Evolutionary conservation across 768 basidiomycete species (phyloP).

Genomic region (Dendrothele bispora): DNA sequence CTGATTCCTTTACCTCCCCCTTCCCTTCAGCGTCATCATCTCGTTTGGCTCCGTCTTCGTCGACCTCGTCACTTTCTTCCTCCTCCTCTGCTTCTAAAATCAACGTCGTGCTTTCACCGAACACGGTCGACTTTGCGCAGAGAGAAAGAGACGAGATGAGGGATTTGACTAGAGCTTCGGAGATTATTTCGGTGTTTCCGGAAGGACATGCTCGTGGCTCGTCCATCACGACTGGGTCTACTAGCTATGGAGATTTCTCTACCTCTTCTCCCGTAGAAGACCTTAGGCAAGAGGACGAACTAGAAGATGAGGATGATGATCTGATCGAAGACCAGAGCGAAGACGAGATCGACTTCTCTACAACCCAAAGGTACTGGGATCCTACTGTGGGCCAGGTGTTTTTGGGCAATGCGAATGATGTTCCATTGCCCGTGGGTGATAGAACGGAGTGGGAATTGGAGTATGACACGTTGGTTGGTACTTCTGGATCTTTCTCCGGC

Average conservation of each 20-base stretch:
- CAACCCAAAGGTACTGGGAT: conserved; percentile 48
- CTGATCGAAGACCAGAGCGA: too few species aligned
- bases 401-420: conserved; percentile 83
- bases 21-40: conserved; percentile 6
- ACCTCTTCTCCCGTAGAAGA: too few species aligned
- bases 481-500: not conserved
- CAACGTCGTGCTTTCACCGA: conserved; percentile 29
- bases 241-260: too few species aligned
- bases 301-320: too few species aligned
- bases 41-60: conserved; percentile 8
- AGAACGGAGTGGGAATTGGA: conserved; percentile 8
- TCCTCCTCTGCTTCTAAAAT: conserved; percentile 3
- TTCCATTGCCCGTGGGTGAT: conserved; percentile 51
- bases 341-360: conserved; percentile 23
- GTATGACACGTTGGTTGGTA: not conserved
- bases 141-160: conserved; percentile 90
- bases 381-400: conserved; percentile 67
- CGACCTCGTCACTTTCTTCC: conserved; percentile 9
- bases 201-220: conserved; percentile 5
- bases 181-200: conserved; percentile 60
- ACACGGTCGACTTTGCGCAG: conserved; percentile 79
- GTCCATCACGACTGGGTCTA: not conserved
- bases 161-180: conserved; percentile 78
- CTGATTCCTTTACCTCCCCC: not conserved
- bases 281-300: too few species aligned